Evolutionary conservation across 176 grass and related monocot species (phyloP), one percentile per base, ranked within the genome.

Genomic region (Dendrocalamus sinicus): DNA sequence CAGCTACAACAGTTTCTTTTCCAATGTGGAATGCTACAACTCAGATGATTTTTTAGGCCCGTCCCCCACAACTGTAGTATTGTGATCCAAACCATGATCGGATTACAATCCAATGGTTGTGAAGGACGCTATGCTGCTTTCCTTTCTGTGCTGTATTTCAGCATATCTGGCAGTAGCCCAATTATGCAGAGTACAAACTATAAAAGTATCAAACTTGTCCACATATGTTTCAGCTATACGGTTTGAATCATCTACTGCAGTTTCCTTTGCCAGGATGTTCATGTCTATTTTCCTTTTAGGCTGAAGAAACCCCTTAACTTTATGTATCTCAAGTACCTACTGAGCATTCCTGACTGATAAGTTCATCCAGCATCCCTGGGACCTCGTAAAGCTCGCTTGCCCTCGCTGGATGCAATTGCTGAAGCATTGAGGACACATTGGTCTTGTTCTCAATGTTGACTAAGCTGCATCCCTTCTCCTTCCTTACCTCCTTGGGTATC

Each of bases 391-490:
- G 1, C 17, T 77, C 14, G 4, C 14, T 23, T 53, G 4, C 47
- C 15, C 45, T 67, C 28, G 47, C 60, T 26, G 9, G 43, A 54
- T 43, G 60, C 13, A 15, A 76, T 40, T 53, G 9, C 16, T 45
- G 3, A 66, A 66, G 57, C 16, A 65, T 64, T 63, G 7, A 32
- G 23, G 73, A 45, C 15, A 12, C 35, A 22, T 54, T 71, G 7
- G 41, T 86, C 69, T 72, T 47, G 75, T 45, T 86, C 19, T 73
- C 55, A 40, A 52, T 44, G 23, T 86, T 84, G 22, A 93, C 76
- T 80, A 86, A 90, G 35, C 88, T 88, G 63, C 61, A 80, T 16
- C 88, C 88, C 10, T 71, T 88, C 46, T 72, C 73, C 51, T 93
- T 93, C 59, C 37, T 93, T 89, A 90, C 41, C 15, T 87, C 83